phyloP scores from a whole-genome alignment of 2,329 filamentous ascomycete genomes.

The Bipolaris bicolor region DNA sequence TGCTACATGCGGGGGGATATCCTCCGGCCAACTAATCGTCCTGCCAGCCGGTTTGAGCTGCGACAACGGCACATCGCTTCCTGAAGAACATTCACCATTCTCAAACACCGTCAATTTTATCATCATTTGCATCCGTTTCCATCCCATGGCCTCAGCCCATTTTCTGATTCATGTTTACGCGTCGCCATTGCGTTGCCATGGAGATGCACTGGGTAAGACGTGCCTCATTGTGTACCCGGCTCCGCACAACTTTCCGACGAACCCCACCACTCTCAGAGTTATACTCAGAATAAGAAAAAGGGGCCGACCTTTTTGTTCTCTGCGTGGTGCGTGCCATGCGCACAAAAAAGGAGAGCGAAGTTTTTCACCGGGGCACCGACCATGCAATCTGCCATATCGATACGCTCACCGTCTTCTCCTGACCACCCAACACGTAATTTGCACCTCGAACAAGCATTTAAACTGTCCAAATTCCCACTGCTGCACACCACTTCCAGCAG shows the following conservation, averaged over 20 bases:
- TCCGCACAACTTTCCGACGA: conserved; percentile 14
- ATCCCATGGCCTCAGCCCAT: background rate
- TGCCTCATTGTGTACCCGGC: conserved; percentile 18
- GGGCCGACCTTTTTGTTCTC: conserved; percentile 4
- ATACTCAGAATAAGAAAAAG: conserved; percentile 9
- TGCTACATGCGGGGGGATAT: conserved; percentile 13
- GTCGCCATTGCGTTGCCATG: conserved; percentile 11
- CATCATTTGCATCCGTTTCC: background rate
- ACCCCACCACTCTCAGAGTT: conserved; percentile 4
- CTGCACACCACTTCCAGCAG: background rate
- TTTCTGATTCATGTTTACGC: conserved; percentile 4
- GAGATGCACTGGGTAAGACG: conserved; percentile 16
- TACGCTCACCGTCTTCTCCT: conserved; percentile 11
- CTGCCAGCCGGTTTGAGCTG: background rate
- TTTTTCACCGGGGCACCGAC: conserved; percentile 15
- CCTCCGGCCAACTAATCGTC: background rate
- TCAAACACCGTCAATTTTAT: background rate
- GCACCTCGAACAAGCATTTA: background rate
- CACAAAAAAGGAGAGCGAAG: conserved; percentile 6
- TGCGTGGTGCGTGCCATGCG: conserved; percentile 4
- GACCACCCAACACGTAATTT: conserved; percentile 1
- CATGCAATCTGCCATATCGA: conserved; percentile 16
- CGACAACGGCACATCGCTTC: background rate
- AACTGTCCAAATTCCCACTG: background rate
- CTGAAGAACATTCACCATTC: background rate